Evolutionary conservation across 768 basidiomycete species (phyloP), one percentile per base, ranked within the genome.

Genomic region (Brasilioporus rufonigricans): DNA sequence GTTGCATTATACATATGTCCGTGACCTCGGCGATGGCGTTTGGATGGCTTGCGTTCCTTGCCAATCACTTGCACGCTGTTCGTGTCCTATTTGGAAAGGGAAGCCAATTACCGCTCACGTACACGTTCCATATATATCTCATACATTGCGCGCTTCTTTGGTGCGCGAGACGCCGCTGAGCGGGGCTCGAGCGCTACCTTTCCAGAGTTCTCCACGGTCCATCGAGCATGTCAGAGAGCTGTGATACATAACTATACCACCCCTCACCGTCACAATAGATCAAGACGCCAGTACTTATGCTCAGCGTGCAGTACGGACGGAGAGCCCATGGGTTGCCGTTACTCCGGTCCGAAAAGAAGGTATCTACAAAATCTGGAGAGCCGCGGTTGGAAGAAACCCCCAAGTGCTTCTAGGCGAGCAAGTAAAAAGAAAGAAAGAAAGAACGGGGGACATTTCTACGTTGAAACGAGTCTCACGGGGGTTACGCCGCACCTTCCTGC

Each of bases 21-120:
- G 53, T 50, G 38, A 53, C 48, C 44, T 59, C 55, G 50, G 54
- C 35, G 50, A 54, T 58, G 67, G 67, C 36, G 59, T 57, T 68
- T 66, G 31, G 27, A 49, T 40, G 66, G 61, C 29, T 16, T 7
- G 21, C 29, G 26, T 16, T n/a, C 43, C 48, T 33, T 46, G 54
- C 36, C 19, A 54, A 55, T 58, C 55, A 23, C 31, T 58, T 35
- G 12, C 44, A 29, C 46, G 35, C 27, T 24, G 33, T 13, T 29
- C 32, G 29, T 33, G 8, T 49, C 59, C 41, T 19, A 39, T 38
- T 40, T 27, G 38, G 16, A 41, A 53, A 50, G 41, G 59, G 50
- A 58, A 57, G 23, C 29, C 41, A 21, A 51, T 44, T 50, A 11
- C 63, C 44, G n/a, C 19, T 53, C 27, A 49, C 51, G 31, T 50